Conservation (phyloP, 176 grass and related monocot species). For the Carex littledalei region DNA sequence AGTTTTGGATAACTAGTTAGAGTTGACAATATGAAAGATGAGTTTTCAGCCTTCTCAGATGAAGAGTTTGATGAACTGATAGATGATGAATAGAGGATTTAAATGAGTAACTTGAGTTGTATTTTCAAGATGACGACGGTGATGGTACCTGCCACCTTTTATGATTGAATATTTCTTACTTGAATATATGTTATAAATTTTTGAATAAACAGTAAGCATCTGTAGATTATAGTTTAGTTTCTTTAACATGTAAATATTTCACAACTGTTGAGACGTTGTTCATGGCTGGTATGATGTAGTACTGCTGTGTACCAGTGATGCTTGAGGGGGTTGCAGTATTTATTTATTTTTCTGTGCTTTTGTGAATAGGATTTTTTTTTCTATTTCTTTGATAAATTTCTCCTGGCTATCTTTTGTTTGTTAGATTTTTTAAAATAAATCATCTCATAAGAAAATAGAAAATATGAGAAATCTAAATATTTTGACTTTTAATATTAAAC, state of each 20-base stretch:
- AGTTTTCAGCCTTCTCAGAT: background rate
- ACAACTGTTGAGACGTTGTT: too few relatives aligned
- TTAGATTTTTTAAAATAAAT: too few relatives aligned
- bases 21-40: background rate
- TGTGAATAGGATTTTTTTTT: background rate
- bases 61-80: background rate
- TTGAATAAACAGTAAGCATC: background rate
- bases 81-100: background rate
- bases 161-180: background rate
- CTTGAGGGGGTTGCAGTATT: background rate
- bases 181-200: background rate
- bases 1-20: background rate
- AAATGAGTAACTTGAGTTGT: background rate
- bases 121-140: conserved; percentile 4
- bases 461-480: too few relatives aligned
- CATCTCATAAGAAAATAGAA: too few relatives aligned
- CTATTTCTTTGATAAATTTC: too few relatives aligned
- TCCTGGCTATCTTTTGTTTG: too few relatives aligned
- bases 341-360: background rate
- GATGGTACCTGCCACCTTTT: conserved; percentile 7
- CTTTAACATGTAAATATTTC: background rate
- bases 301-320: background rate
- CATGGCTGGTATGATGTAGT: background rate
- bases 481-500: too few relatives aligned
- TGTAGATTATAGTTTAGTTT: background rate